Base-by-base conservation (phyloP, 2,329 filamentous ascomycete genomes). In the Ophiostoma sp. region DNA sequence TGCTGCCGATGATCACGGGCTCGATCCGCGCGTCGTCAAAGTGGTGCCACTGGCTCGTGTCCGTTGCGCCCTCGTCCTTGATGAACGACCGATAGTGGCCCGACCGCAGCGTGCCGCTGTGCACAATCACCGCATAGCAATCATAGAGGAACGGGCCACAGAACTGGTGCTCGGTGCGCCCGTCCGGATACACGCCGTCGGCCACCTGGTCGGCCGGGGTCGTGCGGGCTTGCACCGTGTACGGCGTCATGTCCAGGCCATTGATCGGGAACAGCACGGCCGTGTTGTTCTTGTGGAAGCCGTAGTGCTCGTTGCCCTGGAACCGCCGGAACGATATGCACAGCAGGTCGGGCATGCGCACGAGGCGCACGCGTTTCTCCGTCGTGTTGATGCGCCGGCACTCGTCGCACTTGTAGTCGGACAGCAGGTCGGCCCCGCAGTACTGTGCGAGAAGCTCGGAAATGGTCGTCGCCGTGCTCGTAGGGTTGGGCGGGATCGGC, bases 31-130 rank as follows among this genome's bases (percentile, higher is more conserved):
- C 67, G 58, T 87, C 85, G 70, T 85, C 81, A 73, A 81, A 84
- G 69, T 77, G 74, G 70, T 80, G 78, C 85, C 85, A 87, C 36
- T 76, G 77, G 64, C 69, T 65, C 8, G 62, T 63, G 67, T 71
- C 69, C 44, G 66, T 63, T 6, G 68, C 70, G 49, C 80, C 81
- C 49, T 83, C 81, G 73, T 89, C 86, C 62, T 85, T 85, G 70
- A 90, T 85, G 69, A 90, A 87, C 3, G 88, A 84, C 67, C 89
- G 88, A 76, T 97, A 97, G 78, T 97, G 93, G 0, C 93, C 93
- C 66, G 85, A 86, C 49, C 86, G 85, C 66, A 90, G 81, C 0
- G 83, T 87, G 0, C 80, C 79, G 36, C 93, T 93, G 76, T 97
- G 93, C 71, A 90, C 83, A 67, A 96, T 86, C 6, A 97, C 89